Conservation (phyloP, 2,329 filamentous ascomycete species). For the Aspergillus ochraceus region DNA sequence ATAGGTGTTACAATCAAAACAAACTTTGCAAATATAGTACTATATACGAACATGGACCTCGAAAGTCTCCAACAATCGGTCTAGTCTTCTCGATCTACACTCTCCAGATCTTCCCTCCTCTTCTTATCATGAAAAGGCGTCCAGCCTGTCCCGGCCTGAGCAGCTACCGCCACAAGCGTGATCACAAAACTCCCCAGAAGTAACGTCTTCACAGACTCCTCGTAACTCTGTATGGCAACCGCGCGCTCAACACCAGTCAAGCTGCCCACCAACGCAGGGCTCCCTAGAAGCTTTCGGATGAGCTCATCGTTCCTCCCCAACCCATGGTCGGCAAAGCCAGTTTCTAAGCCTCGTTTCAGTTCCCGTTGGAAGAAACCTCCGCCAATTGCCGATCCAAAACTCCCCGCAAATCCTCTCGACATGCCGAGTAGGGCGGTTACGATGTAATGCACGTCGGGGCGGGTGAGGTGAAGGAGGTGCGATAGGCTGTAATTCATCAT, state of each 20-base stretch:
- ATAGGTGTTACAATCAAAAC: too few species aligned
- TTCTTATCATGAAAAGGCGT: constrained; percentile 25
- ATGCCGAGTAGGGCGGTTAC: constrained; percentile 74
- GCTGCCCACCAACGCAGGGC: constrained; percentile 55
- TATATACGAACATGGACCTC: not conserved
- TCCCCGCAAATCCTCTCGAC: constrained; percentile 78
- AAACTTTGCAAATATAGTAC: not conserved
- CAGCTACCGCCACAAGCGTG: constrained; percentile 48
- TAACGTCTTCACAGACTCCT: constrained; percentile 53
- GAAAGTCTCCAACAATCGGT: not conserved
- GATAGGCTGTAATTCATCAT: constrained; percentile 78
- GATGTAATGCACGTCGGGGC: constrained; percentile 68
- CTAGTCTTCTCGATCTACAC: not conserved
- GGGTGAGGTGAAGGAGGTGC: constrained; percentile 72
- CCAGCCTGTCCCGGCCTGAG: constrained; percentile 63
- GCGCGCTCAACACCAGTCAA: constrained; percentile 51
- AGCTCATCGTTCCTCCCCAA: constrained; percentile 45
- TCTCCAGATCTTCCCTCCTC: constrained; percentile 2
- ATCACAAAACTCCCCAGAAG: constrained; percentile 55
- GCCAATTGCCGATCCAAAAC: constrained; percentile 76
- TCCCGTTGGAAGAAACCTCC: constrained; percentile 72
- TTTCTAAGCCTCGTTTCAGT: constrained; percentile 56
- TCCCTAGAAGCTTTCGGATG: constrained; percentile 58
- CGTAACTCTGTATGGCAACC: constrained; percentile 56
- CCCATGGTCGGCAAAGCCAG: constrained; percentile 54